These are phyloP conservation scores for Maudiozyma barnettii DNA, from an alignment of 805 yeast genomes.

Conservation along the genomic window DNA sequence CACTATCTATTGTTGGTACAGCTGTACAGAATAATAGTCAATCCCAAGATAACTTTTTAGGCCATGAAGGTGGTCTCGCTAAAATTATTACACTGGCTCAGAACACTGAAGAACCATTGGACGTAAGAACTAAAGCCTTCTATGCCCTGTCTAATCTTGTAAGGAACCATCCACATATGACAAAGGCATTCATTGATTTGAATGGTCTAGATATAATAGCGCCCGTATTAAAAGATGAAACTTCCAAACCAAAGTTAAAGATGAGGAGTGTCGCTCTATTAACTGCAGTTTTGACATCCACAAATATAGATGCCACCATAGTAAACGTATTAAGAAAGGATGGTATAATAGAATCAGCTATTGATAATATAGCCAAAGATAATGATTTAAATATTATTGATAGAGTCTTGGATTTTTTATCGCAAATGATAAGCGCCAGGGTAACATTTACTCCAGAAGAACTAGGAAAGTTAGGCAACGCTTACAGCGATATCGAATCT, in stretches of 20 bases:
- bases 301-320: constrained; percentile 33
- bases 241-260: constrained; percentile 33
- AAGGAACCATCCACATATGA: constrained; percentile 56
- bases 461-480: constrained; percentile 27
- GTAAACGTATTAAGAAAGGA: constrained; percentile 30
- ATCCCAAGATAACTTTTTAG: constrained; percentile 58
- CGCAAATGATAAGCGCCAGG: constrained; percentile 36
- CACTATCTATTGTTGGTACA: constrained; percentile 73
- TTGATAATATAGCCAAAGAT: constrained; percentile 22
- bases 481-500: constrained; percentile 32
- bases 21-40: constrained; percentile 87
- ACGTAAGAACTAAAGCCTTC: constrained; percentile 51
- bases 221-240: constrained; percentile 17
- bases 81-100: constrained; percentile 37
- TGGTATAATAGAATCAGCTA: constrained; percentile 19
- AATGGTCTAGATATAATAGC: constrained; percentile 57
- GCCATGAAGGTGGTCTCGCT: constrained; percentile 40
- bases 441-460: constrained; percentile 41
- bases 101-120: constrained; percentile 18
- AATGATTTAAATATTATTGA: constrained; percentile 43
- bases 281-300: constrained; percentile 51
- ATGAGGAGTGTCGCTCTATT: constrained; percentile 49
- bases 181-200: constrained; percentile 41
- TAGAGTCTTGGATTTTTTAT: constrained; percentile 43
- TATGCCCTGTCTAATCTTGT: constrained; percentile 69